Base-by-base conservation (phyloP, 495 filamentous ascomycete genomes). In the Staphylotrichum tortipilum region DNA sequence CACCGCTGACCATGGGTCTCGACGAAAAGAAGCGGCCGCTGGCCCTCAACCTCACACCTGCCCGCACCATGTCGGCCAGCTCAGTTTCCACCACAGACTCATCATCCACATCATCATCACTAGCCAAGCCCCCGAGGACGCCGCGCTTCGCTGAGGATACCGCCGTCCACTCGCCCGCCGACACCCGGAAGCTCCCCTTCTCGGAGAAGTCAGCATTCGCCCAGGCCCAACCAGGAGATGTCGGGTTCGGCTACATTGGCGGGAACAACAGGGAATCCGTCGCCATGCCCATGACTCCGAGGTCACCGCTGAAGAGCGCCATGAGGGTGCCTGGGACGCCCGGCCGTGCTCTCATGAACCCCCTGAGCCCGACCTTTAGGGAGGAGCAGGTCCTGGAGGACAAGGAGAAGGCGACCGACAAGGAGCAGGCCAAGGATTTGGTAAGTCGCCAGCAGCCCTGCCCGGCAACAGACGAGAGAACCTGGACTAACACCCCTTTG, bases 131-230 rank as follows among this genome's bases (percentile, higher is more conserved):
- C 23, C 85, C 85, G 28, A 79, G 89, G 51, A 87, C 86, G 41
- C 82, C 89, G 53, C 85, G 89, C 53, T 95, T 95, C 60, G 88
- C 88, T 33, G 89, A 95, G 71, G 88, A 88, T 28, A 94, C 89
- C 7, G 76, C 87, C 18, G 85, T 95, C 43, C 75, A 91, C 67
- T 95, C 89, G 22, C 89, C 89, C 45, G 75, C 92, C 58, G 85
- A 84, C 38, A 70, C 74, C 5, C 65, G 56, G 19, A 68, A 72
- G 50, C 78, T 78, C 5, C 87, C 88, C 2, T 92, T 94, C 61
- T 79, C 78, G 37, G 77, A 79, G 24, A 73, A 75, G 39, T 72
- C 75, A 41, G 69, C 75, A 44, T 73, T 81, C 57, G 74, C 76
- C 49, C 76, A 83, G 55, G 68, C 82, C 36, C 82, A 86, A 54